Percentiles rank a stretch among this genome's conserved stretches.
phyloP scores from a whole-genome alignment of 495 filamentous ascomycete genomes.

The Podospora bellae-mahoneyi region DNA sequence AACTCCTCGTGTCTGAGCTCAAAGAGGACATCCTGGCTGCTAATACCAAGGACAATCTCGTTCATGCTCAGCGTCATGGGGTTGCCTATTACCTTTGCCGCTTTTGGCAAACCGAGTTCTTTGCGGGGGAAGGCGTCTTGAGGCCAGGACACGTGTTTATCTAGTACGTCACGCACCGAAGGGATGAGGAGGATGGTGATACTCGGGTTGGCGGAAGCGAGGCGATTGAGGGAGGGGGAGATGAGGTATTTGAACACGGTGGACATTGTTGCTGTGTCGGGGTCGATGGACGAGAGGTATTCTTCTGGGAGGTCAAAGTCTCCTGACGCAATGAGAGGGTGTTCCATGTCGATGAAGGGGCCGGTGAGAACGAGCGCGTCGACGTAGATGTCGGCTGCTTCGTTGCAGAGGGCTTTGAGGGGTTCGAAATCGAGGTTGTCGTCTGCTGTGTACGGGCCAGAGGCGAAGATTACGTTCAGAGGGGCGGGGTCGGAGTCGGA shows the following conservation, averaged over 20 bases:
- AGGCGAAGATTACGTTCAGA: conserved; percentile 69
- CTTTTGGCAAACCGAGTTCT: conserved; percentile 69
- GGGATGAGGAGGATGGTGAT: conserved; percentile 81
- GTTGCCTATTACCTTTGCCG: conserved; percentile 75
- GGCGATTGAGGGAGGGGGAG: conserved; percentile 59
- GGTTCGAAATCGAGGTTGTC: conserved; percentile 88
- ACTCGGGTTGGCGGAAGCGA: conserved; percentile 64
- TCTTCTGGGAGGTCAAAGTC: conserved; percentile 86
- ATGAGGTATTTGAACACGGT: conserved; percentile 82
- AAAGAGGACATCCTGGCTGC: conserved; percentile 76
- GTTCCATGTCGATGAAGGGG: conserved; percentile 86
- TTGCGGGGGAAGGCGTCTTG: conserved; percentile 74
- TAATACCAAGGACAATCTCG: conserved; percentile 74
- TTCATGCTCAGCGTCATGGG: conserved; percentile 83
- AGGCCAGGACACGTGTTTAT: conserved; percentile 83
- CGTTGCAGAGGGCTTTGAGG: conserved; percentile 71
- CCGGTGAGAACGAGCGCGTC: conserved; percentile 81
- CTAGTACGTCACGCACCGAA: conserved; percentile 78
- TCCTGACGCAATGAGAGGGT: conserved; percentile 82
- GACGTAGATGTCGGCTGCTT: conserved; percentile 67
- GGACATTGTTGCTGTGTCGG: conserved; percentile 72
- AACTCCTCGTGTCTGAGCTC: conserved; percentile 78
- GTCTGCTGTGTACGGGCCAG: conserved; percentile 88
- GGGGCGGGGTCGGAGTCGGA: conserved; percentile 54
- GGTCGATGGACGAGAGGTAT: conserved; percentile 50